Base-by-base conservation (phyloP, 441 rosid genomes). In the Erodium trifolium region DNA sequence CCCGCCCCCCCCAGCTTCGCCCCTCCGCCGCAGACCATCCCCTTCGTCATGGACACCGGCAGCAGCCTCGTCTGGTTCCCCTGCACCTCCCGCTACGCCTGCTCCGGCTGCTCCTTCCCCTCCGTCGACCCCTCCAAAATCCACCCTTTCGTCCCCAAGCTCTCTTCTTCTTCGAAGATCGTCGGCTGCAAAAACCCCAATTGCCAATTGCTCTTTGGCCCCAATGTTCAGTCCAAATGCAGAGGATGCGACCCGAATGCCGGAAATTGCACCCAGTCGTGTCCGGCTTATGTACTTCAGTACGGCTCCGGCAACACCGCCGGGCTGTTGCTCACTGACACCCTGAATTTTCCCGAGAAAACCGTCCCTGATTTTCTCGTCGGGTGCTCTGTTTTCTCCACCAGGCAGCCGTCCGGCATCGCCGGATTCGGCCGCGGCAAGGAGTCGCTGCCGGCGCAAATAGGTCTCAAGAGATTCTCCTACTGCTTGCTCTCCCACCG, bases 401-500 rank as follows among this genome's bases (percentile, higher is more conserved):
- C 19, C 77, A 81, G 85, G 18, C 91, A 84, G 70, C 98, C 98
- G 6, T 88, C 87, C 55, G 97, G 98, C 64, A 85, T 93, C 1
- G 92, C 87, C 53, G 97, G 98, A 69, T 93, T 93, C 70, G 97
- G 97, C 11, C 84, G 96, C 17, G 80, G 82, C 69, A 12, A 19
- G 47, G 82, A 81, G 49, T 90, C 97, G 35, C 77, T 93, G 3
- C 98, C 97, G 6, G 55, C 79, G 0, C 98, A 93, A 67, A 73
- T 90, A 82, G 85, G 88, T 0, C 72, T 82, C 14, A 80, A 72
- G 78, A 90, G 81, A 71, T 90, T 93, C 76, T 86, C 94, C 57
- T 88, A 93, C 73, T 93, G 96, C 64, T 76, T 87, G 68, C 79
- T 85, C 13, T 80, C 96, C 13, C 88, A 85, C 29, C 71, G 77